Percentiles rank a stretch among this genome's conserved stretches.
These are phyloP conservation scores for Excoecaria cochinchinensis DNA, from an alignment of 345 rosid species.

Conservation along the genomic window DNA sequence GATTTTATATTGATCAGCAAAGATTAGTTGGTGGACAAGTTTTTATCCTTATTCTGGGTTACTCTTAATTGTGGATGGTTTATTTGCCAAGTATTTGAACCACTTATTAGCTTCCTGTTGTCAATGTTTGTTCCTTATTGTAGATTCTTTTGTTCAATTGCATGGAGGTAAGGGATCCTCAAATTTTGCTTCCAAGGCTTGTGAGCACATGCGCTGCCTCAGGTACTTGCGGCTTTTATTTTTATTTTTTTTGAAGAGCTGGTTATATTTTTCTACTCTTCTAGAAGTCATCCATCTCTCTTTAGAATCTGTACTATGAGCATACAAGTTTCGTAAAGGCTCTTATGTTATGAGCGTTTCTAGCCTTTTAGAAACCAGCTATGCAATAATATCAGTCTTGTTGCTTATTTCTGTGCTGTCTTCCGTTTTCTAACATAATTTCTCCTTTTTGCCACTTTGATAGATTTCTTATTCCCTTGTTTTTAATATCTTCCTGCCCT, in stretches of 20 bases:
- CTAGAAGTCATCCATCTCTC: not conserved
- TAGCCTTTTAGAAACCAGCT: not conserved
- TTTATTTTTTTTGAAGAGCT: not conserved
- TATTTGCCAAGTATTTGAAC: not conserved
- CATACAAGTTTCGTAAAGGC: not conserved
- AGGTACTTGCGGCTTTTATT: constrained; percentile 42
- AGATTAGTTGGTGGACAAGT: constrained; percentile 2
- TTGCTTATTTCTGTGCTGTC: not conserved
- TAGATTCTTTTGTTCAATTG: constrained; percentile 90
- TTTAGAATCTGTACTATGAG: not conserved
- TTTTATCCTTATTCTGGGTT: not conserved
- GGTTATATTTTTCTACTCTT: not conserved
- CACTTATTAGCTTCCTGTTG: constrained; percentile 7
- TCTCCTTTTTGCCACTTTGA: too few relatives aligned
- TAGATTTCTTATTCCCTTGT: too few relatives aligned
- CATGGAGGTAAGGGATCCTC: constrained; percentile 87
- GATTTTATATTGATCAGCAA: not conserved
- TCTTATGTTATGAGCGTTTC: not conserved
- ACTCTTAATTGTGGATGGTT: not conserved
- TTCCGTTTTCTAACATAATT: not conserved
- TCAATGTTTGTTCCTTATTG: constrained; percentile 13
- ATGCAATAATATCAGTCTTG: not conserved
- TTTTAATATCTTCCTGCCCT: too few relatives aligned
- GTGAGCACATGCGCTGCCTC: constrained; percentile 63
- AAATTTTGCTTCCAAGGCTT: constrained; percentile 67